Percentiles rank a stretch among this genome's conserved stretches.
Evolutionary conservation across 495 filamentous ascomycete species (phyloP).

Genomic region (Penicillium coprophilum): DNA sequence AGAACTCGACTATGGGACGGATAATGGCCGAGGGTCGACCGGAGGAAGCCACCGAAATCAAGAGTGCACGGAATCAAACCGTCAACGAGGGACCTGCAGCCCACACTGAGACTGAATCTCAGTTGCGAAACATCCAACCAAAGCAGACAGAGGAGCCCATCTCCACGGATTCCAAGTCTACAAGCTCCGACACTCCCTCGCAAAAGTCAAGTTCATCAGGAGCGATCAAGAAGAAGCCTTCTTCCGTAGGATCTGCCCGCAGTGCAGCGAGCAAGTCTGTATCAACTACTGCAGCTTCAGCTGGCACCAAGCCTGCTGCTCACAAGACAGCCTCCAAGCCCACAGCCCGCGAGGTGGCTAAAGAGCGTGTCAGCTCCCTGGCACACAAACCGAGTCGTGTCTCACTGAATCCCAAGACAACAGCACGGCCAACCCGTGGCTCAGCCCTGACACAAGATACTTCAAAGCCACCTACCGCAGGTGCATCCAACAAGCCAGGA

Average conservation of each 20-base stretch:
- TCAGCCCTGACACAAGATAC: constrained; percentile 35
- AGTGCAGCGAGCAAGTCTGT: constrained; percentile 33
- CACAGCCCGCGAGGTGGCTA: constrained; percentile 26
- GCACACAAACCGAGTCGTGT: constrained; percentile 37
- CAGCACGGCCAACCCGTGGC: constrained; percentile 32
- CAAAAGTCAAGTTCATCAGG: constrained; percentile 28
- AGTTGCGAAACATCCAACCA: constrained; percentile 18
- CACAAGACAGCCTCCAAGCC: constrained; percentile 21
- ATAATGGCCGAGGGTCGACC: constrained; percentile 10
- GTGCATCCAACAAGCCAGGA: constrained; percentile 50
- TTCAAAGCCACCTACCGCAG: constrained; percentile 27
- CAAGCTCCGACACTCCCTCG: constrained; percentile 15
- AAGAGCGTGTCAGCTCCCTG: constrained; percentile 31
- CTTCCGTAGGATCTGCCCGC: constrained; percentile 41
- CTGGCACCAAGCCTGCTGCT: constrained; percentile 26
- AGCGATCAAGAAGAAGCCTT: constrained; percentile 38
- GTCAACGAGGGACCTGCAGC: constrained; percentile 12
- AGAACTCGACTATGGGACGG: constrained; percentile 19
- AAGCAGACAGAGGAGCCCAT: constrained; percentile 23
- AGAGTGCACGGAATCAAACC: constrained; percentile 6
- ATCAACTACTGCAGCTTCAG: constrained; percentile 18
- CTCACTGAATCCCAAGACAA: constrained; percentile 33
- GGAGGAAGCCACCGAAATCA: constrained; percentile 4
- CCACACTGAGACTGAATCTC: constrained; percentile 4
- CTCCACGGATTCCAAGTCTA: constrained; percentile 10